Base-by-base conservation (phyloP, 140 eudicot species). In the Artemisia princeps region DNA sequence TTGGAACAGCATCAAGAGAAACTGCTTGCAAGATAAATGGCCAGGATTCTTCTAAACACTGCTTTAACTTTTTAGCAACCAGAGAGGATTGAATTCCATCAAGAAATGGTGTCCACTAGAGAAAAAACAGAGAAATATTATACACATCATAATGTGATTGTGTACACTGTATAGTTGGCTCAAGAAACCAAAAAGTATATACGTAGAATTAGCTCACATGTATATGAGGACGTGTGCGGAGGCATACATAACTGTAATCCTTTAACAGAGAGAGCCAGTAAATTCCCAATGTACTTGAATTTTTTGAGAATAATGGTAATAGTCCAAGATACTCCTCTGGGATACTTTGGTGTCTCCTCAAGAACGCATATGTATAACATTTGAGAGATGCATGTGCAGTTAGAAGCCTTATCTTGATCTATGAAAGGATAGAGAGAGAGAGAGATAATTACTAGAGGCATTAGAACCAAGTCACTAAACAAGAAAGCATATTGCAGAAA, bases 351-450 rank as follows among this genome's bases (percentile, higher is more conserved):
- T 87, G 82, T 63, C 82, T 73, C 80, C 87, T 82, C 77, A 91
- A 82, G 80, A 84, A 87, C 45, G 95, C 85, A 77, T 83, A 91
- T 69, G 87, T 83, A 70, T 91, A 85, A 68, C 98, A 91, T 77
- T 91, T 91, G 58, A 91, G 89, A 53, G 96, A 87, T 23, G 96
- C 98, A 80, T 91, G 96, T 60, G 95, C 98, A 66, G 92, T 81
- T 60, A 91, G 76, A 76, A 91, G 89, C 67, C 98, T 80, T 60
- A 91, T 77, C 75, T 87, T 91, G 84, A 91, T 91, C 98, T 91
- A 77, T 52, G 78, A 68, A 60, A 67, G 8, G 24, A 46, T 62
- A 60, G 10, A 42, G 65, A 23, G 51, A 58, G 9, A 20, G 14
- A 30, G 30, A 26, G 72, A 15, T 60, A 66, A 42, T 40, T 28